phyloP scores from a whole-genome alignment of 495 filamentous ascomycete genomes.

The Chaetomidium leptoderma region DNA sequence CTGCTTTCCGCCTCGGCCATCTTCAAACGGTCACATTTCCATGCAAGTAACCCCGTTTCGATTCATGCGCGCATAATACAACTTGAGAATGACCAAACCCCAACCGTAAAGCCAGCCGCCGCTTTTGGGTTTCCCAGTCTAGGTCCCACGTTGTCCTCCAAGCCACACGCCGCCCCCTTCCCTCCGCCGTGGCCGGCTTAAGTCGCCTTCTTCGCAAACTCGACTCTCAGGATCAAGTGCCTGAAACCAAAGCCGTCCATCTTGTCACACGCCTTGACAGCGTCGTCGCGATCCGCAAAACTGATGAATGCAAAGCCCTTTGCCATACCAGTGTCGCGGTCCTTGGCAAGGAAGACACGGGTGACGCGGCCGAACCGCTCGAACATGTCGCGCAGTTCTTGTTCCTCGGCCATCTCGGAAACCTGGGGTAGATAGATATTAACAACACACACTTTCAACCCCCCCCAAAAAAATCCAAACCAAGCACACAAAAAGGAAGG shows the following conservation, averaged over 20 bases:
- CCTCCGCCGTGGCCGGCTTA: slow-evolving; percentile 18
- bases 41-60: not conserved
- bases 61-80: not conserved
- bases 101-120: not conserved
- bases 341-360: slow-evolving; percentile 94
- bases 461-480: slow-evolving; percentile 5
- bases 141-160: not conserved
- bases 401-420: slow-evolving; percentile 93
- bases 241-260: slow-evolving; percentile 96
- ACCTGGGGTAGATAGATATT: slow-evolving; percentile 51
- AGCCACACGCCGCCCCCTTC: not conserved
- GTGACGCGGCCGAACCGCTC: slow-evolving; percentile 95
- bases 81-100: not conserved
- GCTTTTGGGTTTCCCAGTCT: slow-evolving; percentile 14
- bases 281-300: slow-evolving; percentile 83
- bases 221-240: slow-evolving; percentile 84
- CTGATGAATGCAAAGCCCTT: slow-evolving; percentile 99
- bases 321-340: slow-evolving; percentile 86
- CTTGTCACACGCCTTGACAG: slow-evolving; percentile 87
- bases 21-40: too few relatives aligned
- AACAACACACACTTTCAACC: too few relatives aligned
- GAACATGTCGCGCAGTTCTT: slow-evolving; percentile 93
- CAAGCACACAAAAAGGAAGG: slow-evolving; percentile 31
- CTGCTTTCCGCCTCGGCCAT: too few relatives aligned
- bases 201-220: slow-evolving; percentile 79